Conservation (phyloP, 331 rosid species). For the Quercus lobata region DNA sequence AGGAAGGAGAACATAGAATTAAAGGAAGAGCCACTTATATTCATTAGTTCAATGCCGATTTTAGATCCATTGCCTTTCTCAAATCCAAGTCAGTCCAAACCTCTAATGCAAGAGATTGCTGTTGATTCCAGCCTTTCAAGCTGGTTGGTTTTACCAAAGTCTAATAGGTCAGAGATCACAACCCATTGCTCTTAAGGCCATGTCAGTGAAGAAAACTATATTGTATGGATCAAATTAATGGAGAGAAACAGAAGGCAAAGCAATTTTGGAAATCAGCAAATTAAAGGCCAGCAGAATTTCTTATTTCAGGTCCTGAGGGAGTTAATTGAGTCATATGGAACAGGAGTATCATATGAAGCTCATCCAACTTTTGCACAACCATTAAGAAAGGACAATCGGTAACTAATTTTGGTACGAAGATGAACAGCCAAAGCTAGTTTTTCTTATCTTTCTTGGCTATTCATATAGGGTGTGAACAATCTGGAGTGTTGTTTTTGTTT, state of each 20-base stretch:
- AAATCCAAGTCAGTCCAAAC: conserved; percentile 41
- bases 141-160: conserved; percentile 55
- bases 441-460: not conserved
- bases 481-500: conserved; percentile 30
- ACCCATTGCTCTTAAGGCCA: conserved; percentile 33
- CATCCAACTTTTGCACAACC: conserved; percentile 12
- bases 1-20: conserved; percentile 55
- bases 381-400: conserved; percentile 7
- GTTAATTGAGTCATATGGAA: not conserved
- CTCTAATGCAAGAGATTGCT: conserved; percentile 49
- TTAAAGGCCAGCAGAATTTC: conserved; percentile 5
- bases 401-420: not conserved
- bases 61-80: conserved; percentile 27
- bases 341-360: not conserved
- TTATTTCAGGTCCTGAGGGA: not conserved
- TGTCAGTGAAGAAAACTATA: not conserved
- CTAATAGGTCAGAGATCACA: conserved; percentile 21
- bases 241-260: not conserved
- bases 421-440: not conserved
- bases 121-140: conserved; percentile 79
- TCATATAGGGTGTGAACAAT: conserved; percentile 12
- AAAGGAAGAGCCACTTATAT: not conserved
- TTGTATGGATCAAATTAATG: conserved; percentile 8
- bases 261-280: not conserved
- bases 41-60: conserved; percentile 17